These are phyloP conservation scores for Diaporthe longicolla DNA, from an alignment of 2,329 filamentous ascomycete species.

Conservation along the genomic window DNA sequence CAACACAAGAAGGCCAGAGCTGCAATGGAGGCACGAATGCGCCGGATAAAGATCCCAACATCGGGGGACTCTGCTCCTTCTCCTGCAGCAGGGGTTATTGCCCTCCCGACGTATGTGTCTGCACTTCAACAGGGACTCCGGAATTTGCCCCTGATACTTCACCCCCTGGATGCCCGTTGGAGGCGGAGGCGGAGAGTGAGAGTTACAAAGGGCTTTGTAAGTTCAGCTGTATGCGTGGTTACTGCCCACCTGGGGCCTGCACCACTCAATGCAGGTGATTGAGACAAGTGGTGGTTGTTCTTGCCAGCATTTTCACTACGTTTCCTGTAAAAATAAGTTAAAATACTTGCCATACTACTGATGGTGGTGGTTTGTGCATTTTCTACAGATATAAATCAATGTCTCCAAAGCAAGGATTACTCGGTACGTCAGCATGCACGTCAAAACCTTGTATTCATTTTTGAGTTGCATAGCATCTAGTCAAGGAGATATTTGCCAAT, in stretches of 20 bases:
- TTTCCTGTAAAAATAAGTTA: not conserved
- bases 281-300: not conserved
- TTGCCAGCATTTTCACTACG: not conserved
- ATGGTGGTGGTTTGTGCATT: not conserved
- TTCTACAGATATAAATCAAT: not conserved
- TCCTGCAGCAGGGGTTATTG: constrained; percentile 45
- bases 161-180: constrained; percentile 51
- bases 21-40: constrained; percentile 44
- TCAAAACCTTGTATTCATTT: no score
- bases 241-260: constrained; percentile 56
- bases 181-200: constrained; percentile 51
- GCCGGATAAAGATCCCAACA: constrained; percentile 41
- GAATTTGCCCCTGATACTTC: constrained; percentile 46
- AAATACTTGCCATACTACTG: not conserved
- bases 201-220: constrained; percentile 61
- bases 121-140: constrained; percentile 41
- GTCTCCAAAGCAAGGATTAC: no score
- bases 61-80: constrained; percentile 44
- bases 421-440: not conserved
- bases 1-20: constrained; percentile 6
- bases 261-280: constrained; percentile 44
- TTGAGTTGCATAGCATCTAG: not conserved
- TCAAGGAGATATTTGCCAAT: not conserved
- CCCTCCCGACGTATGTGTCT: constrained; percentile 43
- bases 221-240: constrained; percentile 61